Conservation (phyloP, 164 flowering plant species). For the Saururus chinensis region DNA sequence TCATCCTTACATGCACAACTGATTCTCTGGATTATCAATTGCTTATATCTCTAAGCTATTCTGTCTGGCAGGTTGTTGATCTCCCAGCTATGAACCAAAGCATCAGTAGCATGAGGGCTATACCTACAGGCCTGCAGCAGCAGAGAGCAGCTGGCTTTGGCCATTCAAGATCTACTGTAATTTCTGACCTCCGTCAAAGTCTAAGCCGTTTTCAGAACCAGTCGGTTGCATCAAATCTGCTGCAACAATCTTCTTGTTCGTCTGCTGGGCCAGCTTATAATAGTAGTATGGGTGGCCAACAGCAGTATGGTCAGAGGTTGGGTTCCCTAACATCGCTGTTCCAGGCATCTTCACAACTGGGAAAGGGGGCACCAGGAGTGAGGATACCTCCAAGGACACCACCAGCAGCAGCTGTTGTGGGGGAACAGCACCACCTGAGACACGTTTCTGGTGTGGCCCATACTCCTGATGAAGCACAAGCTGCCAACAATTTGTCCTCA, state of each 20-base stretch:
- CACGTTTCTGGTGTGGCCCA: not conserved
- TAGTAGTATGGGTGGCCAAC: slow-evolving; percentile 5
- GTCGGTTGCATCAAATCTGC: slow-evolving; percentile 11
- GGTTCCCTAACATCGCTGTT: not conserved
- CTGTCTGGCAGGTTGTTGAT: slow-evolving; percentile 1
- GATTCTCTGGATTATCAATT: not conserved
- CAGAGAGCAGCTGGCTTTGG: slow-evolving; percentile 16
- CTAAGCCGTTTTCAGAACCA: slow-evolving; percentile 9
- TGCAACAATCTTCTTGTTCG: slow-evolving; percentile 7
- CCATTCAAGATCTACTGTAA: slow-evolving; percentile 16
- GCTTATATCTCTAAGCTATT: not conserved
- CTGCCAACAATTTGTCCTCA: slow-evolving; percentile 6
- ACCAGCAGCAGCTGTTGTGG: not conserved
- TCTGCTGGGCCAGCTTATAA: not conserved
- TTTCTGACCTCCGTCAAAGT: slow-evolving; percentile 18
- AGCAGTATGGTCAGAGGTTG: slow-evolving; percentile 20
- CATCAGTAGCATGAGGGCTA: not conserved
- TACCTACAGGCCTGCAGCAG: slow-evolving; percentile 7
- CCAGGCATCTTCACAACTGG: not conserved
- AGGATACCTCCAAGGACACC: slow-evolving; percentile 3
- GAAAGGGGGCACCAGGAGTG: not conserved
- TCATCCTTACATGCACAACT: not conserved
- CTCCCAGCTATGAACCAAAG: slow-evolving; percentile 3
- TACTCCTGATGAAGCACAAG: not conserved
- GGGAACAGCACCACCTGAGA: not conserved